A percentile compares a stretch with the other conserved stretches of the same genome.
Evolutionary conservation across 2,329 filamentous ascomycete species (phyloP).

Genomic region (Colletotrichum lini): DNA sequence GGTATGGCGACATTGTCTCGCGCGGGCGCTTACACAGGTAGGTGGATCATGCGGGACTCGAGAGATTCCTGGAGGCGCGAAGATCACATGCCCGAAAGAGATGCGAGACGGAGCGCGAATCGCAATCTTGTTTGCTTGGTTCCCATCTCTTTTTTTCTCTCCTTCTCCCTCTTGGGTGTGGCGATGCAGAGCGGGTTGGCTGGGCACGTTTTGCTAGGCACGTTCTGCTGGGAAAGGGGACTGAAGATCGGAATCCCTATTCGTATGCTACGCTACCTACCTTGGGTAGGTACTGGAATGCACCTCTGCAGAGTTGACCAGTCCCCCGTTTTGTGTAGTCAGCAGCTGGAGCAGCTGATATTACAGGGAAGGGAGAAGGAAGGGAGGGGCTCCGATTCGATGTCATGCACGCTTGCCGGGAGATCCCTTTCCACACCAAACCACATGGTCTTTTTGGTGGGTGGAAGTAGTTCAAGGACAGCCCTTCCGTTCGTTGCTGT

Average conservation of each 20-base stretch:
- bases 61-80: background rate
- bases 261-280: no score
- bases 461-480: background rate
- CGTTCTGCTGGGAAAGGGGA: background rate
- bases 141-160: background rate
- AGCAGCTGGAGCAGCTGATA: background rate
- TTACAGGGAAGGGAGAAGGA: background rate
- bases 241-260: conserved; percentile 1
- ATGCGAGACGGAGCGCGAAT: background rate
- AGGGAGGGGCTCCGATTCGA: conserved; percentile 20
- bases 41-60: background rate
- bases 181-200: background rate
- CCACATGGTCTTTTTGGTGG: background rate
- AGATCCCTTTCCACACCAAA: conserved; percentile 17
- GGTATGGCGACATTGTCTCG: no score
- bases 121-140: background rate
- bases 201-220: background rate
- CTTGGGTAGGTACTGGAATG: no score
- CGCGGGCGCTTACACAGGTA: conserved; percentile 10
- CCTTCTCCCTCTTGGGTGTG: background rate
- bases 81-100: conserved; percentile 6
- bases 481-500: background rate
- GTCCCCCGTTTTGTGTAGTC: no score
- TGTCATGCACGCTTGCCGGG: conserved; percentile 10
- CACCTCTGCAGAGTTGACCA: background rate